phyloP scores from a whole-genome alignment of 1,284 basidiomycete species.

The Marasmius tenuissimus region DNA sequence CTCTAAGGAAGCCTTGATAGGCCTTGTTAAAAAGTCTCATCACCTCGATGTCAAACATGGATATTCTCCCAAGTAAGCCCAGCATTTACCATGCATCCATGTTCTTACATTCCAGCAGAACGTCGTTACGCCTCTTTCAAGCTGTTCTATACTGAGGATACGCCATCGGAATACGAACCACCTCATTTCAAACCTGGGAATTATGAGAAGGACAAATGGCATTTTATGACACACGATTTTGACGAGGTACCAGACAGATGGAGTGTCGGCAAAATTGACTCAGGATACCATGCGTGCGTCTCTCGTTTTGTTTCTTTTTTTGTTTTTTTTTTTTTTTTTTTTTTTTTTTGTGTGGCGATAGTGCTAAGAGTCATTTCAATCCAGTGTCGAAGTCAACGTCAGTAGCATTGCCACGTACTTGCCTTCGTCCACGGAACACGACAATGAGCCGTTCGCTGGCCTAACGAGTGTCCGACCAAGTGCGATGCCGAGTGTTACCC shows the following conservation, averaged over 20 bases:
- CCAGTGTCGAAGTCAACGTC: constrained; percentile 65
- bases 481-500: constrained; percentile 42
- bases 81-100: background rate
- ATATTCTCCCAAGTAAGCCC: constrained; percentile 66
- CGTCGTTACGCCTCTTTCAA: constrained; percentile 84
- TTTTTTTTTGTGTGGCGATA: constrained; percentile 8
- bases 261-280: constrained; percentile 63
- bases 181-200: constrained; percentile 72
- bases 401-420: constrained; percentile 71
- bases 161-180: constrained; percentile 77
- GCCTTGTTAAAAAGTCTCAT: constrained; percentile 71
- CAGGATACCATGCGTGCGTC: constrained; percentile 69
- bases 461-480: constrained; percentile 28
- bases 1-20: constrained; percentile 32
- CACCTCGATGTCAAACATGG: constrained; percentile 74
- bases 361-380: background rate
- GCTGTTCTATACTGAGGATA: constrained; percentile 72
- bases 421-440: constrained; percentile 61
- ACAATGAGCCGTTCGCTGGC: constrained; percentile 58
- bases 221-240: constrained; percentile 70
- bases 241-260: constrained; percentile 71
- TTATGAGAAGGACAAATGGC: constrained; percentile 67
- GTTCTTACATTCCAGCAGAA: constrained; percentile 38
- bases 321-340: background rate
- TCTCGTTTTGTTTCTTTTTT: background rate